Evolutionary conservation across 805 yeast genomes (phyloP), one percentile per base, ranked within the genome.

Genomic region (Candida vartiovaarae): DNA sequence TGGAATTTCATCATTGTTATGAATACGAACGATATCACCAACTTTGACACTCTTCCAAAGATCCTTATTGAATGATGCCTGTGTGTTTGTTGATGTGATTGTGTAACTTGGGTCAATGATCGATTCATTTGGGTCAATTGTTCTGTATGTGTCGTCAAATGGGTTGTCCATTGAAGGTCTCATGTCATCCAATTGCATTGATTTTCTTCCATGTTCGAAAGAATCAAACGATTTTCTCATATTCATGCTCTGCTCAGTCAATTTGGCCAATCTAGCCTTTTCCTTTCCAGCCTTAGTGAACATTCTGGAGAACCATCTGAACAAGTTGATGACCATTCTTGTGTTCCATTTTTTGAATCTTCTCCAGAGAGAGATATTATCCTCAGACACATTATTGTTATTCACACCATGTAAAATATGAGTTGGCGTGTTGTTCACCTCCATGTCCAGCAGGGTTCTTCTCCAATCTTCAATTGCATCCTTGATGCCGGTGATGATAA

Each of bases 391-490:
- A 56, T 85, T 84, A 20, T 68, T 66, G 60, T 85, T 85, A 30
- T 63, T 64, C 36, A 76, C 55, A 40, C 82, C 77, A 40, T 61
- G 57, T 35, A 84, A 66, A 37, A 82, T 76, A 59, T 83, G 88
- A 0, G 89, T 82, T 31, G 70, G 66, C 40, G 84, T 84, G 60
- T 85, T 85, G 60, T 85, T 85, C 32, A 85, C 78, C 61, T 84
- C 88, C 59, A 82, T 63, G 63, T 85, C 95, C 34, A 80, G 65
- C 3, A 73, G 68, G 0, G 88, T 80, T 64, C 95, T 73, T 61
- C 88, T 70, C 8, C 86, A 83, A 61, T 85, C 95, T 62, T 85
- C 95, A 36, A 85, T 65, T 2, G 87, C 93, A 64, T 85, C 95
- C 54, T 83, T 83, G 46, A 82, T 68, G 0, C 88, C 90, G 1